phyloP scores from a whole-genome alignment of 2,329 filamentous ascomycete species.

The Pseudonectria foliicola region DNA sequence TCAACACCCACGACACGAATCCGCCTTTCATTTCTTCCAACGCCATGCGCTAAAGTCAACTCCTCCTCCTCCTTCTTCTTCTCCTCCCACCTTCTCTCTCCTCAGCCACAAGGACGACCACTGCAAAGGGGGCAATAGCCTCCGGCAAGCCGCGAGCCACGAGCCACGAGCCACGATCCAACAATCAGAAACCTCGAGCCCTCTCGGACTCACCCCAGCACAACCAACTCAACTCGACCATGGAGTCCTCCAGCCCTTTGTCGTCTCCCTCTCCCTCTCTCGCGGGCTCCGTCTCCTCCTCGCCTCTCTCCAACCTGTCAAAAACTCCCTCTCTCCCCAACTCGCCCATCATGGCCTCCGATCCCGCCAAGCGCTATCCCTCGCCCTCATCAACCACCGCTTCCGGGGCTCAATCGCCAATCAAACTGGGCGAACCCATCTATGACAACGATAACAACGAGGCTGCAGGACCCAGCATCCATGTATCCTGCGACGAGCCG shows the following conservation, averaged over 20 bases:
- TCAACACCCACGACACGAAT: too few species aligned
- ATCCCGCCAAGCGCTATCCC: constrained; percentile 41
- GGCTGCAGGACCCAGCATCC: constrained; percentile 2
- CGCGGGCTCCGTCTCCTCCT: constrained; percentile 37
- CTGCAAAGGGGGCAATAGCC: background rate
- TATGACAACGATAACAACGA: constrained; percentile 24
- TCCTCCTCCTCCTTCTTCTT: background rate
- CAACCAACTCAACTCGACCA: constrained; percentile 11
- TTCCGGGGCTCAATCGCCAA: constrained; percentile 45
- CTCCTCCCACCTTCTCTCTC: background rate
- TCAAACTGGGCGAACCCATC: constrained; percentile 36
- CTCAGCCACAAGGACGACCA: background rate
- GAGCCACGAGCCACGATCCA: too few species aligned
- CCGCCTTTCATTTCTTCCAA: background rate
- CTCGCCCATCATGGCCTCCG: constrained; percentile 32
- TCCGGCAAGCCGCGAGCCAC: too few species aligned
- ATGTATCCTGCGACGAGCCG: constrained; percentile 42
- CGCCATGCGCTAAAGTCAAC: background rate
- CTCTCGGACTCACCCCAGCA: constrained; percentile 3
- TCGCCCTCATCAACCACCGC: constrained; percentile 41
- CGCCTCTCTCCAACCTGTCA: constrained; percentile 47
- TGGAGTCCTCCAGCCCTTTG: constrained; percentile 23
- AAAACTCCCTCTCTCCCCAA: constrained; percentile 45
- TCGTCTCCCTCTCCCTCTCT: constrained; percentile 26
- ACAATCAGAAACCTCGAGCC: too few species aligned